Evolutionary conservation across 2,329 filamentous ascomycete genomes (phyloP), one percentile per base, ranked within the genome.

Genomic region (Eutypa lata): DNA sequence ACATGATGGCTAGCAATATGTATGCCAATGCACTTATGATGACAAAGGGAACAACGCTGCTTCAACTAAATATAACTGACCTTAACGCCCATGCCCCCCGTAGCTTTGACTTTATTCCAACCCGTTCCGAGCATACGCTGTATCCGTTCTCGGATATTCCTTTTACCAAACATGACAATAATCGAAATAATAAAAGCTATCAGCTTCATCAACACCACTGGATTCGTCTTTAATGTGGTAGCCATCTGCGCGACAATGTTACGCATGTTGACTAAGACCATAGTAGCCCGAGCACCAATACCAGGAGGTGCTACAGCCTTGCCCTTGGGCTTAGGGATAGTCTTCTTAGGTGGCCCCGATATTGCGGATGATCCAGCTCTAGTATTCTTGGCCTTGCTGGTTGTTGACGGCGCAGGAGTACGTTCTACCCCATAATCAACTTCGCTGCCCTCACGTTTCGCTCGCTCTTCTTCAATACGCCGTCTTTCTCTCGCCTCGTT

Each of bases 61-160:
- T 28, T 45, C 24, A 40, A 57, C 78, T 73, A 97, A 55, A 99
- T 95, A 74, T 97, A 97, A 69, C 89, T 96, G 65, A 97, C 92
- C 76, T 97, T 97, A 58, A 95, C 89, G 2, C 93, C 94, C 93
- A 97, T 97, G 2, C 92, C 92, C 4, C 93, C 87, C 0, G 94
- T 97, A 45, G 85, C 81, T 68, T 83, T 85, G 40, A 96, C 75
- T 74, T 96, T 97, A 51, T 83, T 81, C 91, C 91, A 96, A 10
- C 84, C 85, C 26, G 80, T 76, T 38, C 81, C 82, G 43, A 95
- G 66, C 37, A 91, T 76, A 51, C 86, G 80, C 67, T 85, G 80
- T 35, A 97, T 71, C 58, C 88, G 82, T 60, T 95, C 86, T 40
- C 92, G 82, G 14, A 96, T 76, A 65, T 88, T 87, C 63, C 83